Evolutionary conservation across 805 yeast species (phyloP).

Genomic region (Hanseniaspora vineae): DNA sequence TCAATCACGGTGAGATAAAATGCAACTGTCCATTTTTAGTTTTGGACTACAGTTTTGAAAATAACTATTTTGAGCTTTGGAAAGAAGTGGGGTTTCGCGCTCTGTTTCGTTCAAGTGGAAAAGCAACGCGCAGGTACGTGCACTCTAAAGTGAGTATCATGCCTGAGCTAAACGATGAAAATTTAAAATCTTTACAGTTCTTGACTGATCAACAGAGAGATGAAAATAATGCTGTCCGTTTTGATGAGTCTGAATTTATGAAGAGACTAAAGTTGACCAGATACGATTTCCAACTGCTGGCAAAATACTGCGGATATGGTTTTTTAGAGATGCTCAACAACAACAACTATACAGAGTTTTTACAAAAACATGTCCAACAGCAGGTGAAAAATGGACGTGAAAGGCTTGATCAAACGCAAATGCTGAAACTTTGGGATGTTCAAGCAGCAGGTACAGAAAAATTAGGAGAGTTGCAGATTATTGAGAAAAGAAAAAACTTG

Average conservation of each 20-base stretch:
- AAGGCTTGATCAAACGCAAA: no score
- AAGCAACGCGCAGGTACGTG: not conserved
- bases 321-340: no score
- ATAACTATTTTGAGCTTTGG: not conserved
- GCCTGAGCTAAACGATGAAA: not conserved
- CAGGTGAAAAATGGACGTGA: no score
- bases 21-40: not conserved
- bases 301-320: not conserved
- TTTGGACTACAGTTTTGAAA: not conserved
- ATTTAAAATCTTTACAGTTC: no score
- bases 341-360: no score
- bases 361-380: no score
- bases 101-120: not conserved
- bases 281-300: not conserved
- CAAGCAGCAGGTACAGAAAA: no score
- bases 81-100: not conserved
- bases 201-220: no score
- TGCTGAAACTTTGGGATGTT: no score
- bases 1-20: not conserved
- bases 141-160: not conserved
- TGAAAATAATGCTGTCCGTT: no score
- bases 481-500: not conserved
- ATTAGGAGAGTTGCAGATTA: no score
- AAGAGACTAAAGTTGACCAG: not conserved
- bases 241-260: not conserved